A percentile compares a stretch with the other conserved stretches of the same genome.
These are phyloP conservation scores for Monosporascus sp. DNA, from an alignment of 2,329 filamentous ascomycete species.

Conservation along the genomic window DNA sequence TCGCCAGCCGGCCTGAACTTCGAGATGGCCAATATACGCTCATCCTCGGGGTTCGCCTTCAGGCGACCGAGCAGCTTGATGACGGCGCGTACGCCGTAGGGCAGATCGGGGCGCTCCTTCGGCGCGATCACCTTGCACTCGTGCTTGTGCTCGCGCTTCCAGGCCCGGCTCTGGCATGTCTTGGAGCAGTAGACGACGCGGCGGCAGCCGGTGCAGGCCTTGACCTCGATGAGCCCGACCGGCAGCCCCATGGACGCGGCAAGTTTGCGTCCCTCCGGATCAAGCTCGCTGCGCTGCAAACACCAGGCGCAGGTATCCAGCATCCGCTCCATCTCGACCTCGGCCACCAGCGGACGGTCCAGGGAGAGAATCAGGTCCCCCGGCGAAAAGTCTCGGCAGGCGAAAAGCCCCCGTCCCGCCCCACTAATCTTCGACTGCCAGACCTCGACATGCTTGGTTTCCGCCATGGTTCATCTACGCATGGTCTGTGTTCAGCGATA, in stretches of 20 bases:
- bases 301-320: slow-evolving; percentile 25
- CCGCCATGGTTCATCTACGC: slow-evolving; percentile 3
- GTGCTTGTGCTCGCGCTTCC: slow-evolving; percentile 25
- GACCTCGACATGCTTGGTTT: slow-evolving; percentile 14
- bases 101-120: slow-evolving; percentile 13
- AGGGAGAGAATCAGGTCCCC: slow-evolving; percentile 18
- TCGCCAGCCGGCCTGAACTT: slow-evolving; percentile 14
- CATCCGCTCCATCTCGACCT: slow-evolving; percentile 17
- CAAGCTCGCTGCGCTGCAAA: slow-evolving; percentile 18
- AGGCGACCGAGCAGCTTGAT: slow-evolving; percentile 23
- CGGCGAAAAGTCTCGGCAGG: slow-evolving; percentile 16
- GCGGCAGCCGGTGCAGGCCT: slow-evolving; percentile 20
- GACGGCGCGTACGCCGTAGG: slow-evolving; percentile 15
- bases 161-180: slow-evolving; percentile 22
- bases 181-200: slow-evolving; percentile 23
- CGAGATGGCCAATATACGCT: slow-evolving; percentile 11
- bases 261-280: slow-evolving; percentile 11
- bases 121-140: slow-evolving; percentile 23
- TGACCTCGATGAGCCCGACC: slow-evolving; percentile 16
- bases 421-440: slow-evolving; percentile 15
- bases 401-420: slow-evolving; percentile 23
- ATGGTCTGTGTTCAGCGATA: too few species aligned
- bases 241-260: slow-evolving; percentile 22
- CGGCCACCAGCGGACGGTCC: slow-evolving; percentile 20
- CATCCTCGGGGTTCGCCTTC: slow-evolving; percentile 12